Conservation (phyloP, 2,329 filamentous ascomycete genomes). For the Apiospora saccharicola region DNA sequence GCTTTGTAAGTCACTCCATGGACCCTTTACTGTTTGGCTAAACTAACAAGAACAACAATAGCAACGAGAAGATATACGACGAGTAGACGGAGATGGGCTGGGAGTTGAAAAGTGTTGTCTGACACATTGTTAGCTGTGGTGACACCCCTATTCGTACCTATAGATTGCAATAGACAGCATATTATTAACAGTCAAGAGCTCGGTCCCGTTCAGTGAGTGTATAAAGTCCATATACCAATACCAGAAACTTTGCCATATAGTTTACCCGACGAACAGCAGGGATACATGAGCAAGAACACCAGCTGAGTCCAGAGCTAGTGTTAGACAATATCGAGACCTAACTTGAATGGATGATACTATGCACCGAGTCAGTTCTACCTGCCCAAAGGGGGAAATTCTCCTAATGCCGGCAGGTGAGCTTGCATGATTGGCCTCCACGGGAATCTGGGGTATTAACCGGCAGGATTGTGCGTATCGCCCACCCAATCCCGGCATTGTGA, state of each 20-base stretch:
- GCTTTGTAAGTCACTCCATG: conserved; percentile 31
- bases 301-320: not conserved
- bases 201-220: not conserved
- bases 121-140: not conserved
- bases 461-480: not conserved
- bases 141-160: not conserved
- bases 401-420: not conserved
- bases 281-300: not conserved
- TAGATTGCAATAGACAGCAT: not conserved
- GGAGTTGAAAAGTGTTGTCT: not conserved
- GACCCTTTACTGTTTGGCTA: not conserved
- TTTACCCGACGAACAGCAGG: not conserved
- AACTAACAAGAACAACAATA: not conserved
- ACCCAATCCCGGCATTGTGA: not conserved
- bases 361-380: not conserved
- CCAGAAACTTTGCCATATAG: not conserved
- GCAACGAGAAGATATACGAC: conserved; percentile 25
- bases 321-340: not conserved
- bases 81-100: conserved; percentile 7
- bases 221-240: not conserved
- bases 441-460: conserved; percentile 5
- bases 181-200: not conserved
- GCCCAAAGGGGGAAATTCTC: not conserved
- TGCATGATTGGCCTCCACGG: not conserved
- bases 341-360: not conserved